A percentile compares a stretch with the other conserved stretches of the same genome.
phyloP scores from a whole-genome alignment of 2,329 filamentous ascomycete genomes.

The Lecanosticta acicola region DNA sequence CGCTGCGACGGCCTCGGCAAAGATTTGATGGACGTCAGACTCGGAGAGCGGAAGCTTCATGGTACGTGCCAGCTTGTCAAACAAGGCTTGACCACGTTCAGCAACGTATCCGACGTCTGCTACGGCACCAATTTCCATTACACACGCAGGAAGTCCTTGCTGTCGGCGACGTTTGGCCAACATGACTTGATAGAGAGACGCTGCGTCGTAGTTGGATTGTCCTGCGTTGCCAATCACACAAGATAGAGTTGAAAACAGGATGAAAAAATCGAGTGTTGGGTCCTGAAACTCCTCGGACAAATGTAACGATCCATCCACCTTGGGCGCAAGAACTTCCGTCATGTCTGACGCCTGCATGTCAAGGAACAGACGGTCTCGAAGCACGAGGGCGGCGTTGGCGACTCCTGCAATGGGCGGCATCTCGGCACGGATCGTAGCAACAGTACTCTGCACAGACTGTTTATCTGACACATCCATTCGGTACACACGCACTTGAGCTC shows the following conservation, averaged over 20 bases:
- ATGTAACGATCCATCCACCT: slow-evolving; percentile 48
- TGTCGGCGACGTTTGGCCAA: slow-evolving; percentile 37
- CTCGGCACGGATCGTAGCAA: slow-evolving; percentile 12
- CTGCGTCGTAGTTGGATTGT: slow-evolving; percentile 55
- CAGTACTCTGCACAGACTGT: slow-evolving; percentile 7
- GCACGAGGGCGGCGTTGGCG: slow-evolving; percentile 16
- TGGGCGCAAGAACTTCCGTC: slow-evolving; percentile 43
- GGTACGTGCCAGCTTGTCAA: slow-evolving; percentile 12
- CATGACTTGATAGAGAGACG: slow-evolving; percentile 31
- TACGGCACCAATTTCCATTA: slow-evolving; percentile 52
- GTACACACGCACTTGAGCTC: slow-evolving; percentile 10
- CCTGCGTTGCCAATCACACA: slow-evolving; percentile 54
- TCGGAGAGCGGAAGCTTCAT: slow-evolving; percentile 39
- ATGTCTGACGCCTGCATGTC: slow-evolving; percentile 35
- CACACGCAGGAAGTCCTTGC: slow-evolving; percentile 42
- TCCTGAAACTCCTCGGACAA: slow-evolving; percentile 39
- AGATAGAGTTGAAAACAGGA: slow-evolving; percentile 52
- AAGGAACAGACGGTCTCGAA: slow-evolving; percentile 43
- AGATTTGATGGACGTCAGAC: slow-evolving; percentile 48
- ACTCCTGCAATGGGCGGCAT: slow-evolving; percentile 20
- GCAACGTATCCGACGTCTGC: slow-evolving; percentile 38
- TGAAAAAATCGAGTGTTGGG: slow-evolving; percentile 39
- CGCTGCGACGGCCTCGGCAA: slow-evolving; percentile 47
- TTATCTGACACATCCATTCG: slow-evolving; percentile 15
- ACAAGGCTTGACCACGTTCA: slow-evolving; percentile 12